phyloP scores from a whole-genome alignment of 805 yeast genomes.

The Metschnikowia gelsemii region DNA sequence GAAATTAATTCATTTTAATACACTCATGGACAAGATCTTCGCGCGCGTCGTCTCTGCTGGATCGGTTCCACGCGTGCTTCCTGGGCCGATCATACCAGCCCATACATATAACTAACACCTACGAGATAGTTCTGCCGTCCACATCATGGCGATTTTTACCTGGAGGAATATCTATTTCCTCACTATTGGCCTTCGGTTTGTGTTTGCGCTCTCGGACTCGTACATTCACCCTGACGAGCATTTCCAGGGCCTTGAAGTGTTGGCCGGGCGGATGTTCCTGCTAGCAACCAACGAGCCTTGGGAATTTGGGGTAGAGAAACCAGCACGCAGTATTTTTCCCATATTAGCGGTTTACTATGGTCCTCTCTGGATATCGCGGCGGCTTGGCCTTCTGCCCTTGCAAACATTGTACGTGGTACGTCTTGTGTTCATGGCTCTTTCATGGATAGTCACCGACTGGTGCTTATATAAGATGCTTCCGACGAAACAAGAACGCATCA shows the following conservation, averaged over 20 bases:
- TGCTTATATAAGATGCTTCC: slow-evolving; percentile 48
- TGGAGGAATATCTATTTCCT: slow-evolving; percentile 52
- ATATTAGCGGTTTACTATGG: slow-evolving; percentile 72
- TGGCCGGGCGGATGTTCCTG: slow-evolving; percentile 50
- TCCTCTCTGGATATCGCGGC: slow-evolving; percentile 36
- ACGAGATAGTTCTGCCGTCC: neutral
- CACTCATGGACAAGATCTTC: too few species aligned
- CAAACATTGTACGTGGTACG: slow-evolving; percentile 55
- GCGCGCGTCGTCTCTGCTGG: too few species aligned
- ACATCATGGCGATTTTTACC: slow-evolving; percentile 10
- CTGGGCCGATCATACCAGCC: too few species aligned
- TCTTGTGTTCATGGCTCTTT: slow-evolving; percentile 43
- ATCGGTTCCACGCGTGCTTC: too few species aligned
- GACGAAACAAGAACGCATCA: slow-evolving; percentile 48
- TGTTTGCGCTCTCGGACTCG: slow-evolving; percentile 66
- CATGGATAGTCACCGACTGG: slow-evolving; percentile 40
- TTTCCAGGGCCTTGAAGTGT: slow-evolving; percentile 82
- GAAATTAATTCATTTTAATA: too few species aligned
- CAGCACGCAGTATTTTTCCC: slow-evolving; percentile 73
- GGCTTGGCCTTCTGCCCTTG: slow-evolving; percentile 44
- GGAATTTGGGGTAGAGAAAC: slow-evolving; percentile 65
- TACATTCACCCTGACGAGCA: slow-evolving; percentile 98
- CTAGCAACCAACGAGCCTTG: slow-evolving; percentile 60
- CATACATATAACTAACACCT: too few species aligned
- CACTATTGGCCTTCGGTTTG: slow-evolving; percentile 49